phyloP scores from a whole-genome alignment of 75 land plant genomes.

The Picea glauca region DNA sequence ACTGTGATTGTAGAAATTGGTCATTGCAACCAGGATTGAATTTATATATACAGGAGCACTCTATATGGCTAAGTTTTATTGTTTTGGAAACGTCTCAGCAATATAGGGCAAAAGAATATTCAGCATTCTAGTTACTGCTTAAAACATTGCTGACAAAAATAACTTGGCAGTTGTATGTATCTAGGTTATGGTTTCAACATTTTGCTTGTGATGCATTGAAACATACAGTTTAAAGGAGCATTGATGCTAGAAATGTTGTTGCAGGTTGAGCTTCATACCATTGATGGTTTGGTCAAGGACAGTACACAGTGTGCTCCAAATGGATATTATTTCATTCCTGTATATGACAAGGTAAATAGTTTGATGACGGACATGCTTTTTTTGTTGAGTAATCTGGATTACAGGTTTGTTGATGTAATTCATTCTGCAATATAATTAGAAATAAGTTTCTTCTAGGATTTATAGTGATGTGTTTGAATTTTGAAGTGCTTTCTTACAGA shows the following conservation, averaged over 20 bases:
- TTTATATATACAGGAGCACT: neutral
- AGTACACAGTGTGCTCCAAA: conserved; percentile 97
- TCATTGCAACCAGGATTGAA: neutral
- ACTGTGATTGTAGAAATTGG: neutral
- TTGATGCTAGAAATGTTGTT: neutral
- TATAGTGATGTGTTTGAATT: neutral
- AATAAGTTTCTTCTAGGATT: neutral
- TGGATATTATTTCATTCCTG: conserved; percentile 98
- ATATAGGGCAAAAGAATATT: neutral
- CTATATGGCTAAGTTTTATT: neutral
- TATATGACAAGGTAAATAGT: conserved; percentile 82
- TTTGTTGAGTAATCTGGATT: neutral
- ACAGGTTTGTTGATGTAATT: neutral
- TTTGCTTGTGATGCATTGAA: neutral
- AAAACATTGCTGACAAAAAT: neutral
- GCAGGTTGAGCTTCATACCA: conserved; percentile 88
- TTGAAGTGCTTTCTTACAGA: neutral
- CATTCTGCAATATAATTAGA: neutral
- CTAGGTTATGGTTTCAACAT: neutral
- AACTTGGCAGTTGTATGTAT: neutral
- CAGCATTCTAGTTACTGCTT: neutral
- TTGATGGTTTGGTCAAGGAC: conserved; percentile 93
- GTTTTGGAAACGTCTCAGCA: neutral
- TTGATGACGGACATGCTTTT: neutral
- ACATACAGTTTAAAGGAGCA: neutral